phyloP scores from a whole-genome alignment of 2,329 filamentous ascomycete species.

The Arthrocladium fulminans region DNA sequence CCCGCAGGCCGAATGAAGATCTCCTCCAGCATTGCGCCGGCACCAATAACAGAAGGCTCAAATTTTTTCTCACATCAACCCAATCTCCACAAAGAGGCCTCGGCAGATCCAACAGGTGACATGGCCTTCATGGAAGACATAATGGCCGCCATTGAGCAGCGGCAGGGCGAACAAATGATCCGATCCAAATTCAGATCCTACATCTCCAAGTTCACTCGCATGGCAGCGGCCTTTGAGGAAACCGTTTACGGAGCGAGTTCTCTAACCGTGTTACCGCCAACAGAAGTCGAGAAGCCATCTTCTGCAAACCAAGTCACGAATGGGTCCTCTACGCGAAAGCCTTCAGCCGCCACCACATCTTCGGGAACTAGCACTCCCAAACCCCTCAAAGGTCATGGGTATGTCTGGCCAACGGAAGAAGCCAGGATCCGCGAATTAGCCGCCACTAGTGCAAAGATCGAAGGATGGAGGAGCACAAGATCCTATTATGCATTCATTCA shows the following conservation, averaged over 20 bases:
- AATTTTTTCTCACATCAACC: constrained; percentile 78
- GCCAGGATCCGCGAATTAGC: constrained; percentile 77
- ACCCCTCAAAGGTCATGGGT: constrained; percentile 69
- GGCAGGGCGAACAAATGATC: constrained; percentile 83
- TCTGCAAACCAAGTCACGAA: too few relatives aligned
- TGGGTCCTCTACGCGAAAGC: too few relatives aligned
- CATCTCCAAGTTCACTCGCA: constrained; percentile 86
- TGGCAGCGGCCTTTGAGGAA: constrained; percentile 91
- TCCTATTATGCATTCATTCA: constrained; percentile 95
- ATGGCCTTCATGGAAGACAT: constrained; percentile 82
- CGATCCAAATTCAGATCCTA: constrained; percentile 89
- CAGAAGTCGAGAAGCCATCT: constrained; percentile 49
- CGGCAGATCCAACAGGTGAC: constrained; percentile 70
- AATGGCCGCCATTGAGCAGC: constrained; percentile 68
- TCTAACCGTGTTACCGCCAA: constrained; percentile 66
- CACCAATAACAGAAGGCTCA: constrained; percentile 73
- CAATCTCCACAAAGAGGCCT: constrained; percentile 23
- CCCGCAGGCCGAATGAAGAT: constrained; percentile 91
- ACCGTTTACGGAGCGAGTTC: constrained; percentile 88
- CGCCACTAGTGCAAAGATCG: constrained; percentile 83
- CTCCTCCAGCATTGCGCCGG: constrained; percentile 73
- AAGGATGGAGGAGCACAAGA: constrained; percentile 91
- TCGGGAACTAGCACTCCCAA: constrained; percentile 2
- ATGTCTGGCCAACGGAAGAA: constrained; percentile 82
- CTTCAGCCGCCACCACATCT: too few relatives aligned